A percentile compares a stretch with the other conserved stretches of the same genome.
Evolutionary conservation across 768 basidiomycete species (phyloP).

Genomic region (Lentinula detonsa): DNA sequence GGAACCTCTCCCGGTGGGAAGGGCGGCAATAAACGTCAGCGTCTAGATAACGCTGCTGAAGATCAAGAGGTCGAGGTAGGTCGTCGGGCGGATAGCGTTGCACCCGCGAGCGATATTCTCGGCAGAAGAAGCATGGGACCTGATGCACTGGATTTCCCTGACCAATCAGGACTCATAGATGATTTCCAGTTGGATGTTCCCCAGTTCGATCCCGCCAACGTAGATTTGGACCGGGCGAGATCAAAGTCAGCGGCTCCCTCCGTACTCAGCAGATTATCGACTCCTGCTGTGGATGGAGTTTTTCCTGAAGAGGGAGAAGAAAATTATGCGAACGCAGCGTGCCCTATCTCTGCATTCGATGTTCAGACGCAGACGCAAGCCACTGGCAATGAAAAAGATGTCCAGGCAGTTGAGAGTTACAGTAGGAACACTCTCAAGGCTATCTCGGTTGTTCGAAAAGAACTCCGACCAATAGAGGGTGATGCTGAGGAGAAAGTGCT

Average conservation of each 20-base stretch:
- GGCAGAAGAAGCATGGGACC: slow-evolving; percentile 51
- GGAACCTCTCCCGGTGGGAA: slow-evolving; percentile 52
- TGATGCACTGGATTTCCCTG: slow-evolving; percentile 58
- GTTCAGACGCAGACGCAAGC: slow-evolving; percentile 48
- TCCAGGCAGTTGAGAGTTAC: slow-evolving; percentile 43
- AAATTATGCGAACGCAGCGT: slow-evolving; percentile 61
- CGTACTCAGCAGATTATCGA: slow-evolving; percentile 58
- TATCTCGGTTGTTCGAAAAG: slow-evolving; percentile 64
- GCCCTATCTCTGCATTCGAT: slow-evolving; percentile 82
- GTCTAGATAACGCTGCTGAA: slow-evolving; percentile 44
- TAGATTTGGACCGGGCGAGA: slow-evolving; percentile 31
- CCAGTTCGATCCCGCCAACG: slow-evolving; percentile 37
- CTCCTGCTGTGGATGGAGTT: slow-evolving; percentile 52
- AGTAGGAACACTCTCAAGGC: slow-evolving; percentile 90
- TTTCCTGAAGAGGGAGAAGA: slow-evolving; percentile 55
- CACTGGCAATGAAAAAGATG: slow-evolving; percentile 38
- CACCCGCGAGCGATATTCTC: slow-evolving; percentile 50
- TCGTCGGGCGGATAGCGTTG: slow-evolving; percentile 60
- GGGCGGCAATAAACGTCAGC: slow-evolving; percentile 53
- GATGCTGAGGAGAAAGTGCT: slow-evolving; percentile 55
- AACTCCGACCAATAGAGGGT: slow-evolving; percentile 49
- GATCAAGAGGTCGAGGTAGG: slow-evolving; percentile 68
- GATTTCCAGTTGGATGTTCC: slow-evolving; percentile 72
- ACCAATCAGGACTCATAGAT: slow-evolving; percentile 48
- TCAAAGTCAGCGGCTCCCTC: slow-evolving; percentile 49